These are phyloP conservation scores for Fusarium paranaense DNA, from an alignment of 2,329 filamentous ascomycete species.

Conservation along the genomic window DNA sequence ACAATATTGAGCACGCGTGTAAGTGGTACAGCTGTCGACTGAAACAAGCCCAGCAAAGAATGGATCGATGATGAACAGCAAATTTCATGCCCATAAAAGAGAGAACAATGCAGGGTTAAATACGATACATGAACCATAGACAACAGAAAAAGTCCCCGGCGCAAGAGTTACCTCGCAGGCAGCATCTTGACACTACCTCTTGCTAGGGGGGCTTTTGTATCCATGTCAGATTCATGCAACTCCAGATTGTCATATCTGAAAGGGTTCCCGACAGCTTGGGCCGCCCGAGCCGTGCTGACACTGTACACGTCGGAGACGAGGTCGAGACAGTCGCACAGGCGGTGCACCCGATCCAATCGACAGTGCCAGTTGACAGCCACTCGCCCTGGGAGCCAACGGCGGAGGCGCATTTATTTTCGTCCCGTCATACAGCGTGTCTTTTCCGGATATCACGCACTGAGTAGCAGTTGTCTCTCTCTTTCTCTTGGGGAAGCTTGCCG, in stretches of 20 bases:
- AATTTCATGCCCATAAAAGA: constrained; percentile 2
- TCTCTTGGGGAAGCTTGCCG: neutral
- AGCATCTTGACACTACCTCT: constrained; percentile 29
- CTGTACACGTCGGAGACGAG: constrained; percentile 37
- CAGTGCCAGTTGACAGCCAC: constrained; percentile 32
- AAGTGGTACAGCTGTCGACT: constrained; percentile 25
- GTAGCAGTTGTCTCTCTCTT: neutral
- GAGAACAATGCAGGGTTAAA: constrained; percentile 32
- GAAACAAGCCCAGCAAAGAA: constrained; percentile 12
- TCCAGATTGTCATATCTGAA: constrained; percentile 39
- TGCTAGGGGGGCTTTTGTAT: neutral
- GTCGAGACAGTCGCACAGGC: constrained; percentile 25
- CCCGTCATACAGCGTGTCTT: constrained; percentile 29
- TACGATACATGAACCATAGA: constrained; percentile 15
- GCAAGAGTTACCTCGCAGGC: constrained; percentile 13
- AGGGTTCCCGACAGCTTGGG: constrained; percentile 43
- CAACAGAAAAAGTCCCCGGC: constrained; percentile 10
- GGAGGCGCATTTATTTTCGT: constrained; percentile 42
- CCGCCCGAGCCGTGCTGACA: constrained; percentile 38
- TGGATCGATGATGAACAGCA: neutral
- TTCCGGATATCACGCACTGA: constrained; percentile 23
- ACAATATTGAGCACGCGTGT: constrained; percentile 26
- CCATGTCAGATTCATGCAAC: constrained; percentile 40
- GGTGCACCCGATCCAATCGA: constrained; percentile 35
- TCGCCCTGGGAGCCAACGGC: constrained; percentile 41